phyloP scores from a whole-genome alignment of 768 basidiomycete genomes.

The Scleroderma bovista region DNA sequence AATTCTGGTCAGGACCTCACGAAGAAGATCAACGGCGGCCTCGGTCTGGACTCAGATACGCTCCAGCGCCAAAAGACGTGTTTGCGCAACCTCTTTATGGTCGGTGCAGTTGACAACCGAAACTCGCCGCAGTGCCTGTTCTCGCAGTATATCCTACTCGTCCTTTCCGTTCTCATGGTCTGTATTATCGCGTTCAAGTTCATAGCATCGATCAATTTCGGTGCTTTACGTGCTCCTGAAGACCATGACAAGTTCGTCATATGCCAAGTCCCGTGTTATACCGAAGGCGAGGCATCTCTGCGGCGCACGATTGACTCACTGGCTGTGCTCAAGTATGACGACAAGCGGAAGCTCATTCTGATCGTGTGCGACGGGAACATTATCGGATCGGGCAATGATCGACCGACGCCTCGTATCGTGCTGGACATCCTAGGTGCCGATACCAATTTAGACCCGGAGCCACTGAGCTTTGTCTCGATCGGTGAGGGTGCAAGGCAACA shows the following conservation, averaged over 20 bases:
- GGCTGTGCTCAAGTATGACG: conserved; percentile 92
- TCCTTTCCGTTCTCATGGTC: conserved; percentile 88
- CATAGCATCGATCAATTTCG: conserved; percentile 84
- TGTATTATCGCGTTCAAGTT: conserved; percentile 95
- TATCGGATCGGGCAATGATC: conserved; percentile 93
- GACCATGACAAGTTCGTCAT: conserved; percentile 97
- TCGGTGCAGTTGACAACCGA: conserved; percentile 90
- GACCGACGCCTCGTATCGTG: conserved; percentile 93
- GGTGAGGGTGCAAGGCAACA: conserved; percentile 95
- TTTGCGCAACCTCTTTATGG: conserved; percentile 86
- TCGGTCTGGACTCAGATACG: conserved; percentile 54
- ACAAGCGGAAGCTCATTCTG: conserved; percentile 92
- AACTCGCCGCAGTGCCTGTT: conserved; percentile 90
- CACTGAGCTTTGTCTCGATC: conserved; percentile 87
- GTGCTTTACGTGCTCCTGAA: conserved; percentile 75
- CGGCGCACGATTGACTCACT: conserved; percentile 89
- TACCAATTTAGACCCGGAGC: conserved; percentile 89
- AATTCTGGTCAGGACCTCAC: conserved; percentile 78
- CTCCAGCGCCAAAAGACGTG: conserved; percentile 78
- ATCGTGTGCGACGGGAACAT: conserved; percentile 98
- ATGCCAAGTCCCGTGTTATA: conserved; percentile 98
- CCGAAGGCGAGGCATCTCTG: conserved; percentile 86
- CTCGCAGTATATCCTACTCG: conserved; percentile 86
- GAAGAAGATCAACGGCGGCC: conserved; percentile 51
- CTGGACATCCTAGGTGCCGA: conserved; percentile 95